Base-by-base conservation (phyloP, 257 asterid genomes). In the Thymus mandschuricus region DNA sequence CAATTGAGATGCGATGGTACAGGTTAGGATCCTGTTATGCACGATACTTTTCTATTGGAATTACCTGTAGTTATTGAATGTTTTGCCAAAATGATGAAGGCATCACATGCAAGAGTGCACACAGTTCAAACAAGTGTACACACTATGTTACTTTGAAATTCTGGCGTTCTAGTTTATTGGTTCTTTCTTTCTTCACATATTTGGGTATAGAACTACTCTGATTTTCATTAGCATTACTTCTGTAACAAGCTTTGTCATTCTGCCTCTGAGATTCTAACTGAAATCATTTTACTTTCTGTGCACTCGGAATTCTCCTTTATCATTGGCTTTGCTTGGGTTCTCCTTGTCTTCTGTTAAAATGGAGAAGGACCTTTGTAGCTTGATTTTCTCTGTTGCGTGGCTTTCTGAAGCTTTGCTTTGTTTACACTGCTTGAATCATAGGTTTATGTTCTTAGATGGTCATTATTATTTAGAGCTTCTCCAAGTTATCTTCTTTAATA, bases 1-100 rank as follows among this genome's bases (percentile, higher is more conserved):
- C 83, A 73, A 57, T 81, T 94, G 45, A 78, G 96, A 75, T 94
- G 97, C 52, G 99, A 94, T 54, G 99, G 99, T 61, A 89, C 99
- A 93, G 97, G 98, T 91, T 51, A 40, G 80, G 31, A 62, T 50
- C 50, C 55, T 11, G 3, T 51, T 46, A 8, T 51, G 8, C 41
- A 40, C 1, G 10, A 15, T 44, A 10, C 4, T 51, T 12, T 38
- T 41, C 21, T 33, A 48, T 34, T 34, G 48, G 30, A 30, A 54
- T 58, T 8, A 10, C 6, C 61, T 59, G 43, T 2, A 63, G 9
- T 56, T 50, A 10, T 73, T 31, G 21, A 49, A 72, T 59, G 15
- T 45, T 63, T 64, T 9, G 31, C 6, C 27, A 8, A 46, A 59
- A 52, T 29, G 9, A 4, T 30, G 54, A 61, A 58, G 64, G 31